Evolutionary conservation across 1,139 yeast species (phyloP), one percentile per base, ranked within the genome.

Genomic region (Candida buenavistaensis): DNA sequence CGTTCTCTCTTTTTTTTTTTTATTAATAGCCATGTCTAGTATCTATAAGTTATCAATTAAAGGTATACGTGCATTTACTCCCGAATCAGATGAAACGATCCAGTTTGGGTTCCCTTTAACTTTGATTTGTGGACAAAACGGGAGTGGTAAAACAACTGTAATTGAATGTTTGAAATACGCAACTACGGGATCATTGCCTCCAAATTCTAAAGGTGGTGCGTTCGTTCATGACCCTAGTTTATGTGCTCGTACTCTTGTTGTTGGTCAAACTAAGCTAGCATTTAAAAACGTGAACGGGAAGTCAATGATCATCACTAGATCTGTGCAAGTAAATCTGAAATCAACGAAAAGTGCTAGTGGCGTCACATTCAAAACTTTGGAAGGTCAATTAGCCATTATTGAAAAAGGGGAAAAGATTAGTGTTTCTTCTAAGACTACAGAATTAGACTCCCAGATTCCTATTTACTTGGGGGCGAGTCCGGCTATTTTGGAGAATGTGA

Each of bases 91-190:
- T 19, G 97, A 92, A 52, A 83, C 90, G 2, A 88, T 94, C 41
- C 88, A 86, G 52, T 94, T 94, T 59, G 92, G 92, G 8, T 78
- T 78, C 30, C 99, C 99, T 0, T 62, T 94, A 51, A 94, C 98
- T 0, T 68, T 94, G 37, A 92, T 94, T 39, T 96, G 95, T 32
- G 99, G 99, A 1, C 88, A 86, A 41, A 94, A 94, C 62, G 99
- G 98, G 26, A 84, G 96, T 25, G 99, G 99, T n/a, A 94, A 94
- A 57, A 94, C 99, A 43, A 90, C 98, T 1, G 82, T 94, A 36
- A 94, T 94, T 43, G 99, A 94, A 57, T 89, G 97, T 55, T 67
- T 94, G 41, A 80, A 89, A 53, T 92, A 90, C 57, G 94, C 95
- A 14, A 87, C 98, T 9, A 92, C 98, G 0, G 98, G 98, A 5